phyloP scores from a whole-genome alignment of 441 rosid genomes.

The Pelargonium australe region DNA sequence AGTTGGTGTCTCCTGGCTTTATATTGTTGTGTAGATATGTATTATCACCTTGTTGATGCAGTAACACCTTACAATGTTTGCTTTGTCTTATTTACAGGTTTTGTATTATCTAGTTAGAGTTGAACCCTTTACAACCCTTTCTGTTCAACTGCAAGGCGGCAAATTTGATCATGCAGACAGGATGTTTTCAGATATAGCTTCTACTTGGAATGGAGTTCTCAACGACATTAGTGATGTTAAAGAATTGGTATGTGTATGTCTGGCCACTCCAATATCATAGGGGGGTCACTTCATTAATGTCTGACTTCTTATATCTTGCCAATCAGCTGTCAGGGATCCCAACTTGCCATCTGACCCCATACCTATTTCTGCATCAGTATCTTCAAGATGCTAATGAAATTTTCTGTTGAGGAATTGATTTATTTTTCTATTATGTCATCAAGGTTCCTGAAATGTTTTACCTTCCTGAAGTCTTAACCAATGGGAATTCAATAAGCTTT shows the following conservation, averaged over 20 bases:
- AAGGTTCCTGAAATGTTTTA: constrained; percentile 99
- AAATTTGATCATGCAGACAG: constrained; percentile 99
- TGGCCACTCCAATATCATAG: constrained; percentile 10
- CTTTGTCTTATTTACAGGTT: constrained; percentile 48
- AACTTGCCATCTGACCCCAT: no score
- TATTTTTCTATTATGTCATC: constrained; percentile 14
- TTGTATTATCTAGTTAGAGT: constrained; percentile 91
- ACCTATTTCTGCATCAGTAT: constrained; percentile 10
- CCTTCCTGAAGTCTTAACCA: constrained; percentile 89
- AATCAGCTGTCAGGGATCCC: no score
- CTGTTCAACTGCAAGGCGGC: constrained; percentile 99
- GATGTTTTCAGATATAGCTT: constrained; percentile 88
- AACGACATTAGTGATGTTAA: constrained; percentile 99
- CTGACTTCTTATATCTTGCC: neutral
- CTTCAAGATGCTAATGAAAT: constrained; percentile 6
- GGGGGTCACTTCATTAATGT: constrained; percentile 3
- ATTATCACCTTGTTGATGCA: constrained; percentile 11
- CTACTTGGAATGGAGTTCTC: constrained; percentile 96
- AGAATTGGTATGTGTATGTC: constrained; percentile 71
- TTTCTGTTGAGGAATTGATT: constrained; percentile 14
- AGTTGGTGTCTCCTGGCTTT: neutral
- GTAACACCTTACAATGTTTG: constrained; percentile 18
- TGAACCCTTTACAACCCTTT: constrained; percentile 94
- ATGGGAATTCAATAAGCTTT: constrained; percentile 80
- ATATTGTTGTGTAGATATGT: neutral